Percentiles rank a stretch among this genome's conserved stretches.
phyloP scores from a whole-genome alignment of 208 protist genomes.

The Wallacemonas sp. region DNA sequence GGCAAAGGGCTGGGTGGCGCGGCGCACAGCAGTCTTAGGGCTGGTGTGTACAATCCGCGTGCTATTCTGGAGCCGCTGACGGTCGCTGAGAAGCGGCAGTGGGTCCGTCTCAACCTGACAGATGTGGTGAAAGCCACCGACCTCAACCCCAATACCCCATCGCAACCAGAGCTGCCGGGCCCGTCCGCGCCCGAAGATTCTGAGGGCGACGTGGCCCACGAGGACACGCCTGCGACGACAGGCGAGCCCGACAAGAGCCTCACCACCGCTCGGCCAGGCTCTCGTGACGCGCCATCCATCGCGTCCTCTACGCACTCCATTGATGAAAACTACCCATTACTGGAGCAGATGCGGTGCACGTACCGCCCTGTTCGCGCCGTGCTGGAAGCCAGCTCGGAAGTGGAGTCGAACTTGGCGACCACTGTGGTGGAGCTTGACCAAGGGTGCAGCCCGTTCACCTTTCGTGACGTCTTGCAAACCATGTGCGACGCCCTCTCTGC shows the following conservation, averaged over 20 bases:
- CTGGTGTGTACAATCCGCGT: conserved; percentile 59
- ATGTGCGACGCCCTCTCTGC: conserved; percentile 40
- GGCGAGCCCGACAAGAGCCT: neutral
- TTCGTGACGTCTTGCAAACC: conserved; percentile 53
- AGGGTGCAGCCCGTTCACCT: conserved; percentile 51
- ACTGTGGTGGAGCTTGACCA: conserved; percentile 45
- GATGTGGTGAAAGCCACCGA: neutral
- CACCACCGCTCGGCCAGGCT: neutral
- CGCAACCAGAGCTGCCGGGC: too few relatives aligned
- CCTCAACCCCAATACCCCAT: neutral
- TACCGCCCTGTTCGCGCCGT: conserved; percentile 20
- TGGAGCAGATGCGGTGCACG: conserved; percentile 40
- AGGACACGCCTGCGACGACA: neutral
- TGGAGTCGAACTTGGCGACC: conserved; percentile 57
- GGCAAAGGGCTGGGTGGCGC: conserved; percentile 66
- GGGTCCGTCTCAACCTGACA: conserved; percentile 33
- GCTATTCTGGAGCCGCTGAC: conserved; percentile 47
- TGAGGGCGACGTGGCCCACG: neutral
- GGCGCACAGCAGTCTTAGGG: conserved; percentile 52
- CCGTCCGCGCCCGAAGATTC: neutral
- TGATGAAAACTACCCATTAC: conserved; percentile 1
- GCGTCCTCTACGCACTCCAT: too few relatives aligned
- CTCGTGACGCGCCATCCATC: too few relatives aligned
- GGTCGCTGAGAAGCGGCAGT: conserved; percentile 36
- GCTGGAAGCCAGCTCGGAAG: conserved; percentile 43